Conservation (phyloP, 2,329 filamentous ascomycete genomes). For the Pseudopyricularia cyperi region DNA sequence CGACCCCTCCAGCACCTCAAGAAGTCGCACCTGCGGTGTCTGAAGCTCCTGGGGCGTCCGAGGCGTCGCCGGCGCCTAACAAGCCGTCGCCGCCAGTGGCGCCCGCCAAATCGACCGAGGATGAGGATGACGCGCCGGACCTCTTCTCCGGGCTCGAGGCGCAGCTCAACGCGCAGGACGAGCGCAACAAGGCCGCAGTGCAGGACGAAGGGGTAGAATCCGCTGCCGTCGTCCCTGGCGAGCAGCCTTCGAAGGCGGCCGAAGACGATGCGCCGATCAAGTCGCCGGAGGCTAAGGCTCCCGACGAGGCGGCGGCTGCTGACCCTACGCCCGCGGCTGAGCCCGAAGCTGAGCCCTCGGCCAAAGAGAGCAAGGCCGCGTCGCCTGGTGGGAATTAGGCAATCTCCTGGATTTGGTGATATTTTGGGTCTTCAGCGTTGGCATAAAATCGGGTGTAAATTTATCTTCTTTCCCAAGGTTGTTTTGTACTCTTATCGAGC, state of each 20-base stretch:
- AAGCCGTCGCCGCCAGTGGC: not conserved
- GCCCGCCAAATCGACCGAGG: not conserved
- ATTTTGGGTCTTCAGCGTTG: not conserved
- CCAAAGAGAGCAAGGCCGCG: not conserved
- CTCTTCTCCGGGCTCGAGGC: slow-evolving; percentile 2
- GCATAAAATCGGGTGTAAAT: not conserved
- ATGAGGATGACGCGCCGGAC: not conserved
- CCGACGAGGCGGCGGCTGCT: not conserved
- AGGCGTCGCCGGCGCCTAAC: not conserved
- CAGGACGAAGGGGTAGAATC: not conserved
- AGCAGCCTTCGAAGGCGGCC: not conserved
- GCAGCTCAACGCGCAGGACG: slow-evolving; percentile 1
- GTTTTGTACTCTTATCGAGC: no score
- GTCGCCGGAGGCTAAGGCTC: not conserved
- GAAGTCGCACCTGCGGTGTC: not conserved
- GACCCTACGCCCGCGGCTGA: not conserved
- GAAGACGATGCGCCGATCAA: not conserved
- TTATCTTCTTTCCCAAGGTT: no score
- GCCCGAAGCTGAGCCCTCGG: not conserved
- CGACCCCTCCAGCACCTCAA: not conserved
- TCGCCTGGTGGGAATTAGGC: not conserved
- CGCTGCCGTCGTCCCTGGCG: not conserved
- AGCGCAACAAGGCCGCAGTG: not conserved
- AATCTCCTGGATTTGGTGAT: not conserved
- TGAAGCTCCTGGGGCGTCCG: not conserved